Evolutionary conservation across 2,329 filamentous ascomycete genomes (phyloP).

Genomic region (Phialophora chinensis): DNA sequence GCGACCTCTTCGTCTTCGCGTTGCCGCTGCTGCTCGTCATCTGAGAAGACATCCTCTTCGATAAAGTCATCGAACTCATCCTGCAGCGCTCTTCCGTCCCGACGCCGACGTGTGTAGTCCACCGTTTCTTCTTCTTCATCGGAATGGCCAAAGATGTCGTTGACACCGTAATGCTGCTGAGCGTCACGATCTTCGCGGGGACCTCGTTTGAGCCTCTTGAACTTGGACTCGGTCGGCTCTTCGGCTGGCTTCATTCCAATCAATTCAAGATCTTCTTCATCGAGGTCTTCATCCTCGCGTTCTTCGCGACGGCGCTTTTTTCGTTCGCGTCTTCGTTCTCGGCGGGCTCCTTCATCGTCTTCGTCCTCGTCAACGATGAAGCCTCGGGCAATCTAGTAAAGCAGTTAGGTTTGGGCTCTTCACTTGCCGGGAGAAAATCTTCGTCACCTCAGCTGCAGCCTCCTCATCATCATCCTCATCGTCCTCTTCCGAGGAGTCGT

Average conservation of each 20-base stretch:
- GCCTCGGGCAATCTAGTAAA: slow-evolving; percentile 78
- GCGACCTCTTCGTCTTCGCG: slow-evolving; percentile 89
- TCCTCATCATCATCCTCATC: slow-evolving; percentile 93
- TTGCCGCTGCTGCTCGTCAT: slow-evolving; percentile 76
- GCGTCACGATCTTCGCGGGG: slow-evolving; percentile 76
- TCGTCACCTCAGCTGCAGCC: slow-evolving; percentile 73
- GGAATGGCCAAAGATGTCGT: slow-evolving; percentile 94
- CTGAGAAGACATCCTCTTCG: slow-evolving; percentile 90
- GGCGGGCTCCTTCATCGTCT: slow-evolving; percentile 76
- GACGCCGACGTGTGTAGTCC: slow-evolving; percentile 49
- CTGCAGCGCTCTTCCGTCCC: slow-evolving; percentile 64
- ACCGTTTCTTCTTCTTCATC: slow-evolving; percentile 73
- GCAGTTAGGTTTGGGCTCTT: slow-evolving; percentile 3
- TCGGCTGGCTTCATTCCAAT: slow-evolving; percentile 77
- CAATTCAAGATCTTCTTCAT: slow-evolving; percentile 94
- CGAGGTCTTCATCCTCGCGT: slow-evolving; percentile 80
- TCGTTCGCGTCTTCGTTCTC: slow-evolving; percentile 66
- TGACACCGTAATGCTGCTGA: slow-evolving; percentile 70
- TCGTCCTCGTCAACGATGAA: slow-evolving; percentile 96
- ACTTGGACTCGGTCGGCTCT: slow-evolving; percentile 70
- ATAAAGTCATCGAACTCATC: slow-evolving; percentile 97
- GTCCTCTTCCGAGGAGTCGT: slow-evolving; percentile 91
- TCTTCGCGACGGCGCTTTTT: slow-evolving; percentile 78
- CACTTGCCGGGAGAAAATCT: neutral
- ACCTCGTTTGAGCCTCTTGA: slow-evolving; percentile 94